phyloP scores from a whole-genome alignment of 768 basidiomycete genomes.

The Termitomyces eurrhizus region DNA sequence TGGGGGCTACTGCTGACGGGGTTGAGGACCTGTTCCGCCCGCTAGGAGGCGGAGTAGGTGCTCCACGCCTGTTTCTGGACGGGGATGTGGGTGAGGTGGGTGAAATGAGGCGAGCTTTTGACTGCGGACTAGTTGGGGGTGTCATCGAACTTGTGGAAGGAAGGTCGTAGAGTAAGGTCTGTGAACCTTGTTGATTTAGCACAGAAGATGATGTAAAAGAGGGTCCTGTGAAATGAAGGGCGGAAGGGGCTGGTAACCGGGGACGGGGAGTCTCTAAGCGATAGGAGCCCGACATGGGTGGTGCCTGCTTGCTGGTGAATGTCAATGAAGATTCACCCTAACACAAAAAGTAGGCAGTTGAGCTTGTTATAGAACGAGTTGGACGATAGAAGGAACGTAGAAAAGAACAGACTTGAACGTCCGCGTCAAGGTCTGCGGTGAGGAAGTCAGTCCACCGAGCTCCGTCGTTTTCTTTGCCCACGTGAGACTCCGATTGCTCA shows the following conservation, averaged over 20 bases:
- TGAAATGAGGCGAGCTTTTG: constrained; percentile 38
- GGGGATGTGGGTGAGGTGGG: constrained; percentile 58
- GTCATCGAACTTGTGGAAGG: constrained; percentile 56
- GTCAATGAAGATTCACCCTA: neutral
- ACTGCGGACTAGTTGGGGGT: constrained; percentile 53
- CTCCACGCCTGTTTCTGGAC: constrained; percentile 46
- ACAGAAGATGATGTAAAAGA: constrained; percentile 42
- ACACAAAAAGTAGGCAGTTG: constrained; percentile 16
- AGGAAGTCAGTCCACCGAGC: constrained; percentile 10
- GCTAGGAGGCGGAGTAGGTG: constrained; percentile 56
- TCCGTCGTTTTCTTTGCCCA: constrained; percentile 8
- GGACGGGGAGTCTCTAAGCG: constrained; percentile 61
- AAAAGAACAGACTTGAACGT: neutral
- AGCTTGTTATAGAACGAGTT: constrained; percentile 10
- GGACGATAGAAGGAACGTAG: constrained; percentile 11
- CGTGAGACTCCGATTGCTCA: constrained; percentile 12
- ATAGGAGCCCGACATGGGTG: constrained; percentile 56
- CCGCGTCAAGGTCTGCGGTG: constrained; percentile 12
- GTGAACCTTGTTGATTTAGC: constrained; percentile 40
- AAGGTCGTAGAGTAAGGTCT: constrained; percentile 74
- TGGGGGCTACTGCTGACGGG: constrained; percentile 59
- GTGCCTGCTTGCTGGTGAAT: constrained; percentile 1
- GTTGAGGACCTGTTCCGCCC: constrained; percentile 64
- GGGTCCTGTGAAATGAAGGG: constrained; percentile 51
- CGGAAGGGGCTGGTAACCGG: constrained; percentile 52